A percentile compares a stretch with the other conserved stretches of the same genome.
These are phyloP conservation scores for Oidiodendron maius DNA, from an alignment of 495 filamentous ascomycete species.

Conservation along the genomic window DNA sequence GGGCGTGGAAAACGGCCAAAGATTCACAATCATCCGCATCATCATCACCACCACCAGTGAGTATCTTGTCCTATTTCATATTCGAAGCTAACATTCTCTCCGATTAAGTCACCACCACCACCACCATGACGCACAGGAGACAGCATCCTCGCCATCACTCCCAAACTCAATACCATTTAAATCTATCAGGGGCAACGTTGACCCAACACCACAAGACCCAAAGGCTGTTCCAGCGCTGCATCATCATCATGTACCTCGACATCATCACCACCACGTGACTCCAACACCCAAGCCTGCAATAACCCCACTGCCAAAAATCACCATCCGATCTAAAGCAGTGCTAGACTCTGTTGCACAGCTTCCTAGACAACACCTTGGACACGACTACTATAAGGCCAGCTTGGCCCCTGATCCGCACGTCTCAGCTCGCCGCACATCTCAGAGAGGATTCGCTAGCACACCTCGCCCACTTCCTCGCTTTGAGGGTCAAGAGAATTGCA, in stretches of 20 bases:
- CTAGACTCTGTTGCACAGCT: slow-evolving; percentile 62
- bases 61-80: slow-evolving; percentile 18
- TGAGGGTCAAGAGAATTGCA: slow-evolving; percentile 81
- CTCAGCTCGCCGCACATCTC: slow-evolving; percentile 25
- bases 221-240: slow-evolving; percentile 13
- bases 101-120: slow-evolving; percentile 25
- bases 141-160: slow-evolving; percentile 17
- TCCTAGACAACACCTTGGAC: slow-evolving; percentile 74
- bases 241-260: slow-evolving; percentile 36
- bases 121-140: slow-evolving; percentile 11
- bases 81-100: slow-evolving; percentile 13
- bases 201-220: slow-evolving; percentile 16
- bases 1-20: slow-evolving; percentile 49
- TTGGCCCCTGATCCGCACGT: slow-evolving; percentile 48
- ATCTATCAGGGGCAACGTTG: slow-evolving; percentile 8
- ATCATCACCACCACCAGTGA: slow-evolving; percentile 62
- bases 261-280: slow-evolving; percentile 57
- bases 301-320: slow-evolving; percentile 55
- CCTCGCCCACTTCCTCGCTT: slow-evolving; percentile 74
- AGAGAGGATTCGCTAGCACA: slow-evolving; percentile 56
- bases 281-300: slow-evolving; percentile 24
- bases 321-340: slow-evolving; percentile 59
- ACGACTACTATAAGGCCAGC: slow-evolving; percentile 40
- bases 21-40: slow-evolving; percentile 61
- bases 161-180: slow-evolving; percentile 21